Base-by-base conservation (phyloP, 2,329 filamentous ascomycete species). In the Xylaria sp. region DNA sequence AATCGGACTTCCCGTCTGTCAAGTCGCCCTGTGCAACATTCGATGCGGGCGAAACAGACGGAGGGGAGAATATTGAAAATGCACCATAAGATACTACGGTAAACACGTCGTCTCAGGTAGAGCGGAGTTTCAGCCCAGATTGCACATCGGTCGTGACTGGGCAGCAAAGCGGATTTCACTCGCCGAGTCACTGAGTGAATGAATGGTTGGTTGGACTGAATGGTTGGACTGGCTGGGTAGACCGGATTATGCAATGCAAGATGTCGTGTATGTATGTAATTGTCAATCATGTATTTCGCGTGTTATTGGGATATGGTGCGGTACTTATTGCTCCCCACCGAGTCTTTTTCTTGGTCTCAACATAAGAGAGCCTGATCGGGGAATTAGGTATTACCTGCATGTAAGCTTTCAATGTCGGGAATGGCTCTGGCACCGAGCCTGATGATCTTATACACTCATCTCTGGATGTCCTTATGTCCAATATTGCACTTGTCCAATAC, bases 371-470 rank as follows among this genome's bases (percentile, higher is more conserved):
- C 46, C 46, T 54, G 51, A 33, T 54, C 28, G 51, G 51, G 57
- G 63, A 61, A 48, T 66, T 52, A 57, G 64, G 64, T 66, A 66
- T 66, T 66, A 66, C 63, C 39, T 61, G 63, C 62, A 65, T 59
- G 36, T 43, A 36, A 28, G 39, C 36, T 31, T 31, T 31, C 28
- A 23, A 66, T 23, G 31, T 62, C 57, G 64, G 56, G 57, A 61
- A 60, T 56, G 51, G 20, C 25, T 63, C 25, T 60, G 63, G 56
- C 20, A 25, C 57, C 57, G 64, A 55, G 64, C 57, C 49, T 23
- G 64, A 61, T 49, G 10, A 36, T 36, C 33, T 10, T 10, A 10
- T 36, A 36, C 33, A 10, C 33, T 10, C 33, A 36, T 36, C 33
- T 36, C 33, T 10, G 9, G 33, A 10, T 36, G 10, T 8, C 33